These are phyloP conservation scores for Nectriaceae sp. DNA, from an alignment of 2,329 filamentous ascomycete genomes.

Conservation along the genomic window DNA sequence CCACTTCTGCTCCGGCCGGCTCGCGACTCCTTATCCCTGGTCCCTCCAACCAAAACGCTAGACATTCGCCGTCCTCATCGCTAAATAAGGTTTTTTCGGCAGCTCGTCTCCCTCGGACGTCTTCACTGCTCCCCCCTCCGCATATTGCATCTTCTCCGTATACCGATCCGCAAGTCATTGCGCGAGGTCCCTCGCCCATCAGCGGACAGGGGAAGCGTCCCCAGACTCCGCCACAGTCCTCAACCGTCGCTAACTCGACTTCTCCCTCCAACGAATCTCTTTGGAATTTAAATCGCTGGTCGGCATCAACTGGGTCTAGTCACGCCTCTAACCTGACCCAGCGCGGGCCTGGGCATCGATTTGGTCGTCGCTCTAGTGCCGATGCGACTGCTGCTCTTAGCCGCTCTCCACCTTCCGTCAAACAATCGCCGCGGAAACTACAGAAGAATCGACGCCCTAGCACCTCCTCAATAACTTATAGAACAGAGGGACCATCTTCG, in stretches of 20 bases:
- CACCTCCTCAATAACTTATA: conserved; percentile 15
- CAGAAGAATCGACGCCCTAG: conserved; percentile 40
- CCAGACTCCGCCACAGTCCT: conserved; percentile 17
- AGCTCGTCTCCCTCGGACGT: conserved; percentile 42
- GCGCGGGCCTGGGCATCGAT: conserved; percentile 35
- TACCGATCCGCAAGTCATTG: conserved; percentile 14
- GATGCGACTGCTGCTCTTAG: conserved; percentile 40
- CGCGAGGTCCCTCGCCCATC: conserved; percentile 21
- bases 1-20: conserved; percentile 17
- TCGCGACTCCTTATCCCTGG: conserved; percentile 17
- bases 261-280: conserved; percentile 35
- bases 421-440: conserved; percentile 37
- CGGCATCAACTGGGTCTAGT: conserved; percentile 53
- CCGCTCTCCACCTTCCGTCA: conserved; percentile 31
- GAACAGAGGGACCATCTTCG: conserved; percentile 10
- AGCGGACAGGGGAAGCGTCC: conserved; percentile 14
- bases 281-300: conserved; percentile 55
- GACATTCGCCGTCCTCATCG: conserved; percentile 19
- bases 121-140: conserved; percentile 46
- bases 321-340: conserved; percentile 39
- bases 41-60: conserved; percentile 17
- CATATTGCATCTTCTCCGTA: conserved; percentile 30
- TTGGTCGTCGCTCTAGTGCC: conserved; percentile 45
- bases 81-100: conserved; percentile 31
- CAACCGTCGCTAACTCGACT: conserved; percentile 14